phyloP scores from a whole-genome alignment of 176 grass and related monocot genomes.

The Typha latifolia region DNA sequence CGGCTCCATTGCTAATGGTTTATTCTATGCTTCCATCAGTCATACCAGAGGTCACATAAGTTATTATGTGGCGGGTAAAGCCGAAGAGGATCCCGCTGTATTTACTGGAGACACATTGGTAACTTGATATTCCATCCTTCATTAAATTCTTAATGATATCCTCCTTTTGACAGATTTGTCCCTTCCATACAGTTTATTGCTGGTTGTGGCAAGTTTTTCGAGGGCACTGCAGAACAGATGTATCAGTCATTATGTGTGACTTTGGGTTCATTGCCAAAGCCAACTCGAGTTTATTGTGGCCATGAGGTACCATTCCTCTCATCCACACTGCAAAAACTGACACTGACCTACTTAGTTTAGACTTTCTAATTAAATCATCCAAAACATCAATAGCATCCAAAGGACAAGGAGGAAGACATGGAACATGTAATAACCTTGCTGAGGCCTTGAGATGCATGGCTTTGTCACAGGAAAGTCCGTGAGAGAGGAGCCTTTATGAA shows the following conservation, averaged over 20 bases:
- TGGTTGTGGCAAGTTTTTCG: conserved; percentile 93
- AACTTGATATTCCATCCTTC: conserved; percentile 23
- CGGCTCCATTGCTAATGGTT: neutral
- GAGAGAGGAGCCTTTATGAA: too few species aligned
- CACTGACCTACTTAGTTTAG: too few species aligned
- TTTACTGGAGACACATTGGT: conserved; percentile 98
- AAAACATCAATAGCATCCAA: too few species aligned
- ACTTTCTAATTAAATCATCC: too few species aligned
- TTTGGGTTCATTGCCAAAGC: conserved; percentile 76
- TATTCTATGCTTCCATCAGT: conserved; percentile 31
- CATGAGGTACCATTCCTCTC: conserved; percentile 53
- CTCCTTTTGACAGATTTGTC: conserved; percentile 1
- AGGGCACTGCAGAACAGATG: conserved; percentile 95
- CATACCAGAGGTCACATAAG: conserved; percentile 94
- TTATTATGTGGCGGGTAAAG: conserved; percentile 71
- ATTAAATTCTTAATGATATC: conserved; percentile 4
- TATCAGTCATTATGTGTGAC: conserved; percentile 83
- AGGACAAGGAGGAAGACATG: too few species aligned
- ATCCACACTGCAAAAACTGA: too few species aligned
- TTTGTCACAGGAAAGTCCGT: too few species aligned
- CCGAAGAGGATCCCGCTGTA: conserved; percentile 52
- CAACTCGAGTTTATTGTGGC: conserved; percentile 87
- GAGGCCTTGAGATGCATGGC: too few species aligned
- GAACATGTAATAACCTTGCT: too few species aligned
- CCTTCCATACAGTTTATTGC: conserved; percentile 59